Percentiles rank a stretch among this genome's conserved stretches.
phyloP scores from a whole-genome alignment of 208 protist species.

The Crithidia thermophila region DNA sequence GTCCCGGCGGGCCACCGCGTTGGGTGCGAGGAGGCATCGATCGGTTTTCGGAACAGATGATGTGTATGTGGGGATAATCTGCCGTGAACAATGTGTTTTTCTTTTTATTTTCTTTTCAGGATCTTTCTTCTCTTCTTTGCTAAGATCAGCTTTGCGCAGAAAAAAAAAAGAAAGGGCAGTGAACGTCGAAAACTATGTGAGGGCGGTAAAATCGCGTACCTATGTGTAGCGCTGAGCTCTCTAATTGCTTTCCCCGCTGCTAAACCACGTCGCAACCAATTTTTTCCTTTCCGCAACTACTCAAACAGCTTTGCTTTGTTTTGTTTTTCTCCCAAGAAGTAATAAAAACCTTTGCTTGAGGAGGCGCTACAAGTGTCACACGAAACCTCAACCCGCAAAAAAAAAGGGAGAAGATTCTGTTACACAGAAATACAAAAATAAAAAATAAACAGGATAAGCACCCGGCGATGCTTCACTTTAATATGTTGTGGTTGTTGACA shows the following conservation, averaged over 20 bases:
- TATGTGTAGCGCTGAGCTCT: too few species aligned
- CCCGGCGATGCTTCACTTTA: constrained; percentile 20
- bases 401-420: constrained; percentile 10
- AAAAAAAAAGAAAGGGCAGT: too few species aligned
- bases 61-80: neutral
- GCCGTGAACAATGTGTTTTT: neutral
- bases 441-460: constrained; percentile 14
- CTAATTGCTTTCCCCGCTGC: too few species aligned
- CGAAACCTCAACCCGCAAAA: constrained; percentile 3
- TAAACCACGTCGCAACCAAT: too few species aligned
- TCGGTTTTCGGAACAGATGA: neutral
- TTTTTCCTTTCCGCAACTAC: too few species aligned
- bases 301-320: neutral
- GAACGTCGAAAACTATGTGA: too few species aligned
- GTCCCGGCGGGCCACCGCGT: constrained; percentile 34
- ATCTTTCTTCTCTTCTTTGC: constrained; percentile 2
- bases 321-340: neutral
- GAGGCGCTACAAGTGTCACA: constrained; percentile 8
- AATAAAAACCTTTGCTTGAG: too few species aligned
- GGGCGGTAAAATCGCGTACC: too few species aligned
- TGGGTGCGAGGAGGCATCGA: constrained; percentile 37
- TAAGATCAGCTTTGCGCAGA: too few species aligned
- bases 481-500: neutral
- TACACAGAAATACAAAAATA: constrained; percentile 3
- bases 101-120: neutral